Evolutionary conservation across 2,329 filamentous ascomycete genomes (phyloP), one percentile per base, ranked within the genome.

Genomic region (Pseudogymnoascus sp.): DNA sequence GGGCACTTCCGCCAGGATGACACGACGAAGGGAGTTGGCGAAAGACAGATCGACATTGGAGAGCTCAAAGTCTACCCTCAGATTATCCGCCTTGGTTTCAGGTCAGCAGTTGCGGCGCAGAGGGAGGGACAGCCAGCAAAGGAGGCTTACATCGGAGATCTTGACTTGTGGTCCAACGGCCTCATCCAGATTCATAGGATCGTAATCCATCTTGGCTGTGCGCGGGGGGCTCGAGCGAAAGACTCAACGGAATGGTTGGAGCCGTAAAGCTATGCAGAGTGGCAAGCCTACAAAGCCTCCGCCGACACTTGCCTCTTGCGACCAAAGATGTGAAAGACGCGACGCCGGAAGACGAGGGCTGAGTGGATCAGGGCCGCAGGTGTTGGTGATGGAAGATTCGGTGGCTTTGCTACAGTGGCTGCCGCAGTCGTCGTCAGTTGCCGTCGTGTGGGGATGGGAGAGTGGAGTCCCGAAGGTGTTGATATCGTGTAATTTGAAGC

Each of bases 1-100:
- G 10, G 93, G 93, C 65, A 99, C 90, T 78, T 99, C 93, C 71
- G 91, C 90, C 68, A 96, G 88, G 79, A 97, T 93, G 64, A 91
- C 83, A 73, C 93, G 90, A 66, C 93, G 93, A 66, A 97, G 79
- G 53, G 92, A 89, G 81, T 99, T 99, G 71, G 93, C 93, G 71
- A 97, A 91, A 67, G 92, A 85, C 64, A 97, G 87, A 74, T 96
- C 91, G 71, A 93, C 90, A 74, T 91, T 91, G 72, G 86, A 88
- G 64, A 99, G 86, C 76, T 95, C 88, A 80, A 97, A 97, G 78
- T 96, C 89, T 75, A 96, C 92, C 72, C 90, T 88, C 70, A 87
- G 85, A 67, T 80, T 80, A 73, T 93, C 90, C 68, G 90, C 90
- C 91, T 96, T 70, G 65, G 17, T 37, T 31, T 62, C 6, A 13